Base-by-base conservation (phyloP, 805 yeast species). In the Monosporozyma yasuniensis region DNA sequence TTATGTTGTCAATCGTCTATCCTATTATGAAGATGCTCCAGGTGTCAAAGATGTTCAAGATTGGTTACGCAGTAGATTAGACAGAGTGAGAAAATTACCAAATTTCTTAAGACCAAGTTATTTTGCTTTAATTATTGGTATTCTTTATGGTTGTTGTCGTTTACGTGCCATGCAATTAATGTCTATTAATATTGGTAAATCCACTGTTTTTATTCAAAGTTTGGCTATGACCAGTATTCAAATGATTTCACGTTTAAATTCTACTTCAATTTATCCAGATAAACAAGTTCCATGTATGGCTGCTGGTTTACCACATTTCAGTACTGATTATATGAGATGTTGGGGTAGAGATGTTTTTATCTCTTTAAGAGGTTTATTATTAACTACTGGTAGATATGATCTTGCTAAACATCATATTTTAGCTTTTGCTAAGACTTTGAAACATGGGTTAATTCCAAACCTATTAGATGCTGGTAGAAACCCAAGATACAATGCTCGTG, bases 291-390 rank as follows among this genome's bases (percentile, higher is more conserved):
- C 95, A 2, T 79, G 87, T 41, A 73, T 91, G 78, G 96, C 98
- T 14, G 99, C 99, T 1, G 99, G 98, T 1, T 74, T 91, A 53
- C 99, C 99, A 1, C 97, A 89, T 67, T 91, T 91, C 69, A 83
- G 93, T 63, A 78, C 77, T 51, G 88, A 84, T 55, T 90, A 85
- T 66, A 89, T 91, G 96, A 77, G 99, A 66, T 88, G 96, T 64
- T 91, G 99, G 99, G 99, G 99, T 21, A 78, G 99, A 62, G 99
- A 91, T 67, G 95, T 89, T 0, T 93, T 93, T 64, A 84, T 91
- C 44, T 78, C 96, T 0, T 74, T 85, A 42, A 73, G 96, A 53
- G 99, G 99, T 0, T 72, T 91, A 46, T 68, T 89, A 50, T 69
- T 89, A 22, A 82, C 85, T 1, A 78, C 96, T 0, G 90, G 84